Base-by-base conservation (phyloP, 2,329 filamentous ascomycete species). In the Alternaria triticimaculans region DNA sequence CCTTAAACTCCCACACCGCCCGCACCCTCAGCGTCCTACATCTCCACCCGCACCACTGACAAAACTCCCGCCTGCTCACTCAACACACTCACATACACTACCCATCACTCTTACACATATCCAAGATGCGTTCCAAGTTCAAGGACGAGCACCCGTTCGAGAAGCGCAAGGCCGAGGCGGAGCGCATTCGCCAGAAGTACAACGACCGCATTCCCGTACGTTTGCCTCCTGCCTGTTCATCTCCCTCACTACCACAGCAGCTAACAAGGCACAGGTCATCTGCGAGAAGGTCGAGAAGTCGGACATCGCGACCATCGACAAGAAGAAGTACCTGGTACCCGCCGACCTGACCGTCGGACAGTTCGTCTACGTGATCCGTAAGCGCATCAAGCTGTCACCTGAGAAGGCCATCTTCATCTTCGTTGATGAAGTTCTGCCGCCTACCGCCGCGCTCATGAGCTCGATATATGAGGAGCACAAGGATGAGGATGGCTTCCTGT, bases 371-470 rank as follows among this genome's bases (percentile, higher is more conserved):
- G 96, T 99, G 71, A 99, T 99, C 84, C 94, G 96, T 82, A 99
- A 99, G 89, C 92, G 96, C 80, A 99, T 99, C 86, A 99, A 99
- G 93, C 89, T 99, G 73, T 97, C 94, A 59, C 96, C 96, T 30
- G 96, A 99, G 87, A 99, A 99, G 89, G 96, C 96, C 81, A 99
- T 99, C 86, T 99, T 99, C 88, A 98, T 99, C 88, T 99, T 98
- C 84, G 96, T 99, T 79, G 95, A 98, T 81, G 96, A 98, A 85
- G 95, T 97, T 55, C 88, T 99, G 60, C 96, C 96, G 55, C 96
- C 96, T 3, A 98, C 96, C 9, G 96, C 96, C 64, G 96, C 96
- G 63, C 89, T 99, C 58, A 99, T 99, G 96, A 97, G 94, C 86
- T 96, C 92, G 82, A 98, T 99, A 84, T 99, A 99, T 82, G 96